Conservation (phyloP, 2,329 filamentous ascomycete species). For the Colletotrichum sp. region DNA sequence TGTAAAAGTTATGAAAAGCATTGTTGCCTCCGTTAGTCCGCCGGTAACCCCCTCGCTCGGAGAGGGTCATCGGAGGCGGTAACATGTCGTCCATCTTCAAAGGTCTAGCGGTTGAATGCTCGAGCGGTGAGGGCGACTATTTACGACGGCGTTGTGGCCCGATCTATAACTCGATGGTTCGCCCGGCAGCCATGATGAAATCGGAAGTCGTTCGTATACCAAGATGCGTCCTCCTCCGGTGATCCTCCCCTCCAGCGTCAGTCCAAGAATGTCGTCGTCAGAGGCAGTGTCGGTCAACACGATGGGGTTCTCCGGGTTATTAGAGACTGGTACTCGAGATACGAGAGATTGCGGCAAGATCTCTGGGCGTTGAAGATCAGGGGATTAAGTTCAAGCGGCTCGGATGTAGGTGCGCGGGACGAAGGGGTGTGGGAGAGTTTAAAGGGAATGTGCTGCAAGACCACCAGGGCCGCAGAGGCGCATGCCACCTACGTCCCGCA, state of each 20-base stretch:
- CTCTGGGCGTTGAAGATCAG: background rate
- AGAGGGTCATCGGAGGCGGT: slow-evolving; percentile 42
- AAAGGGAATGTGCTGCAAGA: background rate
- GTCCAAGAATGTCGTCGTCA: background rate
- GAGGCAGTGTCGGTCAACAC: background rate
- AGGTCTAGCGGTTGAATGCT: background rate
- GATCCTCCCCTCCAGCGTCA: background rate
- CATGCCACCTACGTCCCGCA: background rate
- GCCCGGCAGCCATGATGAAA: slow-evolving; percentile 11
- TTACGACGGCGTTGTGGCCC: slow-evolving; percentile 4
- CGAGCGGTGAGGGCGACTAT: background rate
- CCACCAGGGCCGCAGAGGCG: background rate
- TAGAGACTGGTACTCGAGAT: background rate
- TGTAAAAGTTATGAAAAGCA: slow-evolving; percentile 77
- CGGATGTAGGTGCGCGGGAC: background rate
- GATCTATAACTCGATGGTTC: slow-evolving; percentile 7
- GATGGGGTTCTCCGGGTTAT: background rate
- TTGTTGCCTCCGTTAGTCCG: slow-evolving; percentile 66
- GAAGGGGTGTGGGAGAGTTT: slow-evolving; percentile 7
- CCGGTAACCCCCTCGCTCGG: slow-evolving; percentile 28
- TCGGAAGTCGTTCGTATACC: background rate
- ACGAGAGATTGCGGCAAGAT: background rate
- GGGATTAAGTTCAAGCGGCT: background rate
- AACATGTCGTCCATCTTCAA: slow-evolving; percentile 38
- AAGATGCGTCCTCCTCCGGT: background rate